These are phyloP conservation scores for Lyophyllum shimeji DNA, from an alignment of 768 basidiomycete species.

Conservation along the genomic window DNA sequence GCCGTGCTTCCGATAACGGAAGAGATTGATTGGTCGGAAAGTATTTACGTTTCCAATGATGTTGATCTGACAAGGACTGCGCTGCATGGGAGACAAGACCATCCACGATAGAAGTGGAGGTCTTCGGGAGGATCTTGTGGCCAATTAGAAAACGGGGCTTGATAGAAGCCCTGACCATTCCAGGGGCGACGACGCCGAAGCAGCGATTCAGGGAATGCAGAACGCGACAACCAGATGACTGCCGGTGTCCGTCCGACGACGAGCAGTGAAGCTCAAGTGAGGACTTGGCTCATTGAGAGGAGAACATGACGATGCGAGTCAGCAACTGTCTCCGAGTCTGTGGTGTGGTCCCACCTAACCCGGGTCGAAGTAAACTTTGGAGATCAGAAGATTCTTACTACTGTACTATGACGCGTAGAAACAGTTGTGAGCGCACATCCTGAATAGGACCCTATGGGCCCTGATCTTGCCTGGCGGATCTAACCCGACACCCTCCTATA, in stretches of 20 bases:
- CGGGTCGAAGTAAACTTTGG: background rate
- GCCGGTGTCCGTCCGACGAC: background rate
- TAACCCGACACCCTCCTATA: constrained; percentile 18
- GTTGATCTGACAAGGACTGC: background rate
- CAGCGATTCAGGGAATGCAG: constrained; percentile 8
- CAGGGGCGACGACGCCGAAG: background rate
- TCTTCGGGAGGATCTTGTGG: constrained; percentile 18
- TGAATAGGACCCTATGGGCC: background rate
- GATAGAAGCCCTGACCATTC: constrained; percentile 7
- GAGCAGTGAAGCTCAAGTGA: background rate
- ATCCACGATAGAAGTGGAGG: background rate
- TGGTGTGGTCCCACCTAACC: background rate
- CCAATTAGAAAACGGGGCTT: constrained; percentile 8
- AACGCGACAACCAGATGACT: background rate
- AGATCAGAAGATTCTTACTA: constrained; percentile 1
- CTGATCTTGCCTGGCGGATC: constrained; percentile 13
- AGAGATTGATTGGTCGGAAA: background rate
- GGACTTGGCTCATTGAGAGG: background rate
- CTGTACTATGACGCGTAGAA: background rate
- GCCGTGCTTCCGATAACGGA: background rate
- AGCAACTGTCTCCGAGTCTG: background rate
- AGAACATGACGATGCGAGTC: background rate
- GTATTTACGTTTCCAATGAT: background rate
- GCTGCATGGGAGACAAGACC: background rate
- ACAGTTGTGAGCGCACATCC: background rate